Evolutionary conservation across 169 alveolate species (phyloP).

Genomic region (Plasmodium adleri): DNA sequence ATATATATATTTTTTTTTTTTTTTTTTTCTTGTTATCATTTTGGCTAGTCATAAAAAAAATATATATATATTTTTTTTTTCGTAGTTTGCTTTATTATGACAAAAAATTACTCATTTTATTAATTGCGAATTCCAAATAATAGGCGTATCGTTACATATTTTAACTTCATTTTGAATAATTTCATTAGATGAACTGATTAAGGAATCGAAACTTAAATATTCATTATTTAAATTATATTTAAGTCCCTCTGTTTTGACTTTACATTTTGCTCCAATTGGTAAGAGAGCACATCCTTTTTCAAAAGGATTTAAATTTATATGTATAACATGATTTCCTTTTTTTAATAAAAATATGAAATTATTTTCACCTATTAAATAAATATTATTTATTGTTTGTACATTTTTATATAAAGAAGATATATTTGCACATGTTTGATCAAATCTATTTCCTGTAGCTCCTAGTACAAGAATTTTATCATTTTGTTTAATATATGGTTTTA

Average conservation of each 20-base stretch:
- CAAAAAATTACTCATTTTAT: not conserved
- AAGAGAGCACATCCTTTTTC: constrained; percentile 55
- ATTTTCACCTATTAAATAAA: constrained; percentile 74
- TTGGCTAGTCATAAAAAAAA: not conserved
- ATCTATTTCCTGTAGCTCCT: constrained; percentile 76
- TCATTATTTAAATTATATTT: constrained; percentile 67
- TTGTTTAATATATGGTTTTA: constrained; percentile 13
- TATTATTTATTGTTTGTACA: constrained; percentile 11
- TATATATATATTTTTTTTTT: not conserved
- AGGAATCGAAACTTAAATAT: constrained; percentile 57
- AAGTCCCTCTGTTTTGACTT: constrained; percentile 64
- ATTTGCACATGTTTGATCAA: constrained; percentile 78
- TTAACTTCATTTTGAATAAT: constrained; percentile 11
- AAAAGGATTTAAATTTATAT: constrained; percentile 19
- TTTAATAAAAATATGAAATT: constrained; percentile 68
- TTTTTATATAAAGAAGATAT: constrained; percentile 47
- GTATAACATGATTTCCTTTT: constrained; percentile 48
- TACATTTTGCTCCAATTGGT: constrained; percentile 68
- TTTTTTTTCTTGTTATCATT: not conserved
- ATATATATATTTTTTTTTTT: constrained; percentile 4
- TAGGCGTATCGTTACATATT: constrained; percentile 34
- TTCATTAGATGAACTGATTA: constrained; percentile 74
- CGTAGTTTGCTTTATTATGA: not conserved
- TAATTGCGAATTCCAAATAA: constrained; percentile 40
- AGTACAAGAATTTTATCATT: constrained; percentile 58